These are phyloP conservation scores for Wickerhamomyces bisporus DNA, from an alignment of 805 yeast genomes.

Conservation along the genomic window DNA sequence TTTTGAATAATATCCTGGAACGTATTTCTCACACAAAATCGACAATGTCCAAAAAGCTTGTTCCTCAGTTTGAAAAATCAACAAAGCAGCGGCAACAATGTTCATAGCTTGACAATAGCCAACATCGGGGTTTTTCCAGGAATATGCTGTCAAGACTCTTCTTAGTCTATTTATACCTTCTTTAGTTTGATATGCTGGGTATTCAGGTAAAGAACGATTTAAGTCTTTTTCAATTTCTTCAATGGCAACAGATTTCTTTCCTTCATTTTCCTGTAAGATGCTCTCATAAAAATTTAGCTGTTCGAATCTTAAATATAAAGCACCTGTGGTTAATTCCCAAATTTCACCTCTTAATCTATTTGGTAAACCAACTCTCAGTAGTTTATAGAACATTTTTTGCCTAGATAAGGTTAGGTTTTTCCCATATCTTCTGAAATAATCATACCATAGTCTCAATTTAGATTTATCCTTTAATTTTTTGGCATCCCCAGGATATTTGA, in stretches of 20 bases:
- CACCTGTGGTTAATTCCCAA: slow-evolving; percentile 91
- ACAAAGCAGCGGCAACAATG: slow-evolving; percentile 74
- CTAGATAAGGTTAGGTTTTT: slow-evolving; percentile 71
- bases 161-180: slow-evolving; percentile 85
- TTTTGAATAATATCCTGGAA: slow-evolving; percentile 94
- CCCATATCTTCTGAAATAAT: slow-evolving; percentile 79
- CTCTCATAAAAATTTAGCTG: slow-evolving; percentile 54
- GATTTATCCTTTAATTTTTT: slow-evolving; percentile 71
- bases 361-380: slow-evolving; percentile 90
- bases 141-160: slow-evolving; percentile 86
- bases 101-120: slow-evolving; percentile 99
- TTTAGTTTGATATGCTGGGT: slow-evolving; percentile 82
- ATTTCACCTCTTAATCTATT: slow-evolving; percentile 90
- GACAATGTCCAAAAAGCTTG: slow-evolving; percentile 94
- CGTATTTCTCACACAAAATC: slow-evolving; percentile 72
- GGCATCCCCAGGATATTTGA: slow-evolving; percentile 88
- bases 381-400: slow-evolving; percentile 72
- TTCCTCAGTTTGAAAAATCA: slow-evolving; percentile 88
- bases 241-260: slow-evolving; percentile 71
- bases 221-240: slow-evolving; percentile 97
- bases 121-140: slow-evolving; percentile 95
- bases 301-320: slow-evolving; percentile 67
- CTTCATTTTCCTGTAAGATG: slow-evolving; percentile 55
- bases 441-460: slow-evolving; percentile 91
- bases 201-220: slow-evolving; percentile 92